A percentile compares a stretch with the other conserved stretches of the same genome.
Conservation (phyloP, 2,329 filamentous ascomycete genomes). For the Fusarium tjaetaba region DNA sequence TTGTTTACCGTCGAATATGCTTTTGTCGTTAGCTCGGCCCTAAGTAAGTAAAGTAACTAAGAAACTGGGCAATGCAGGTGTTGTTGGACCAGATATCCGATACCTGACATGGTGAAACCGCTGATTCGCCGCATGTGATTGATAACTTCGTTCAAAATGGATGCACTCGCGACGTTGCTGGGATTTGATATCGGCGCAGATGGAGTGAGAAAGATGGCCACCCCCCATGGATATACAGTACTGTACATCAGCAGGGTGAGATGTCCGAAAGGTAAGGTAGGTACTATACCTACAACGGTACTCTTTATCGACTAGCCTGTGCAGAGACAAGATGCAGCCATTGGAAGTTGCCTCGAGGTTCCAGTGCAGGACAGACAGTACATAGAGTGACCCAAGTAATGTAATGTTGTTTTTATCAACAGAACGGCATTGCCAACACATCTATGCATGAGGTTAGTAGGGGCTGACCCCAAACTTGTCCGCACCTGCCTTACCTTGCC, state of each 20-base stretch:
- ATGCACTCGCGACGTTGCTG: not conserved
- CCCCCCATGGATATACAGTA: not conserved
- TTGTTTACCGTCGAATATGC: conserved; percentile 4
- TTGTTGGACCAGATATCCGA: not conserved
- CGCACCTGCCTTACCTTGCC: conserved; percentile 32
- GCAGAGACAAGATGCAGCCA: conserved; percentile 33
- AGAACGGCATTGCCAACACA: conserved; percentile 76
- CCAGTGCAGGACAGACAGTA: conserved; percentile 40
- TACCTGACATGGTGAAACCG: not conserved
- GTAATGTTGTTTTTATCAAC: conserved; percentile 56
- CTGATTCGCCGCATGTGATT: not conserved
- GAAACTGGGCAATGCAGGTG: not conserved
- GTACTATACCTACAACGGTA: conserved; percentile 17
- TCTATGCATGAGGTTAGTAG: conserved; percentile 72
- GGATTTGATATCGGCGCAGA: conserved; percentile 10
- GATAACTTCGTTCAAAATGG: not conserved
- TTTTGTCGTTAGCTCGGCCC: conserved; percentile 11
- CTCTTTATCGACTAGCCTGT: conserved; percentile 32
- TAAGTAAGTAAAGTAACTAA: not conserved
- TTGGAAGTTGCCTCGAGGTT: conserved; percentile 36
- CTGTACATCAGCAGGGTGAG: not conserved
- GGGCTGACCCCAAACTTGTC: conserved; percentile 42
- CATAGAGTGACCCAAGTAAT: conserved; percentile 24
- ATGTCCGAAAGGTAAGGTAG: conserved; percentile 2
- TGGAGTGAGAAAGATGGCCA: conserved; percentile 15